Evolutionary conservation across 192 early-diverging fungal species (phyloP).

Genomic region (Backusella psychrophila): DNA sequence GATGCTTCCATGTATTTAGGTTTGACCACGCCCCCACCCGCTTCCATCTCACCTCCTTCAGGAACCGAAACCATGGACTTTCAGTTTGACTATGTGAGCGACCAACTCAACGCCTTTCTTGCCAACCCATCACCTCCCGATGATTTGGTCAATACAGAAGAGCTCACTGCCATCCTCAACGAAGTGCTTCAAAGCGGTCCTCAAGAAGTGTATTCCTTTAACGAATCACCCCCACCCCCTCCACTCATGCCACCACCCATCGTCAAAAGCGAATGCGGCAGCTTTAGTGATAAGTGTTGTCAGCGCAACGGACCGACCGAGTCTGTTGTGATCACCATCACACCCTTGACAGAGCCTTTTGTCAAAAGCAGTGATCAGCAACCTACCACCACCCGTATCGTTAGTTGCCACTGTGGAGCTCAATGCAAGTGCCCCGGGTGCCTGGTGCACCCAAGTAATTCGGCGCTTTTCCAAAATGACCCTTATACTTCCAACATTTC

Average conservation of each 20-base stretch:
- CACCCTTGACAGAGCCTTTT: constrained; percentile 1
- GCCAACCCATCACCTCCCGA: not conserved
- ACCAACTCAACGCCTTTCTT: not conserved
- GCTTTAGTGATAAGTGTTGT: constrained; percentile 1
- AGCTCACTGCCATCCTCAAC: constrained; percentile 24
- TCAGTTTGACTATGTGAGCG: constrained; percentile 12
- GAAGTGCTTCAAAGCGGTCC: constrained; percentile 13
- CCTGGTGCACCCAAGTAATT: constrained; percentile 21
- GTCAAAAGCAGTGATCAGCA: not conserved
- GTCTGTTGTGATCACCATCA: constrained; percentile 19
- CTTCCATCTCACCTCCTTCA: not conserved
- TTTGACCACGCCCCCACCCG: not conserved
- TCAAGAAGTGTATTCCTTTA: not conserved
- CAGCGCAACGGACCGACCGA: not conserved
- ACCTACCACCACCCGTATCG: constrained; percentile 10
- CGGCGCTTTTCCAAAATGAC: constrained; percentile 8
- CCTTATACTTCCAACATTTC: not conserved
- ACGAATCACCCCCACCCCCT: not conserved
- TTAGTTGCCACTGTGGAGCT: constrained; percentile 18
- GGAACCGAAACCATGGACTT: not conserved
- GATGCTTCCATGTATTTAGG: not conserved
- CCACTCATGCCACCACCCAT: not conserved
- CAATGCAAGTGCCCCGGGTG: constrained; percentile 21
- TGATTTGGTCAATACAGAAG: constrained; percentile 12
- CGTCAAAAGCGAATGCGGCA: constrained; percentile 4